Evolutionary conservation across 2,329 filamentous ascomycete species (phyloP), one percentile per base, ranked within the genome.

Genomic region (Zasmidium citrigriseum): DNA sequence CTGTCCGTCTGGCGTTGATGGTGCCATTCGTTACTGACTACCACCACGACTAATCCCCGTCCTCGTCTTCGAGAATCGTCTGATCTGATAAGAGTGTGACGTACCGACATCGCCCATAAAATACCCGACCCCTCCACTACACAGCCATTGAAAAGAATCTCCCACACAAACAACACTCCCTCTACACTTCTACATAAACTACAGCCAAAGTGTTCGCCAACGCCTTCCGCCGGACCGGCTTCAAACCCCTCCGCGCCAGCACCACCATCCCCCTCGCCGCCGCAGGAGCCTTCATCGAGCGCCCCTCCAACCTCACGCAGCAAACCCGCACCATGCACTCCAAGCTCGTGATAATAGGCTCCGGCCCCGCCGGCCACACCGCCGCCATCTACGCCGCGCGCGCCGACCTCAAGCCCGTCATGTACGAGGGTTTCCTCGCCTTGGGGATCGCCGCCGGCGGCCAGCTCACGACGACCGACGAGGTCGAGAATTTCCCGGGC

Each of bases 381-480:
- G 95, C 95, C 62, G 95, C 95, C 76, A 87, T 99, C 75, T 99
- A 99, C 79, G 88, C 97, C 70, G 89, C 93, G 49, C 89, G 95
- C 74, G 95, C 95, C 61, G 93, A 99, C 76, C 80, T 99, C 74
- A 90, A 96, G 78, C 95, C 95, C 63, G 90, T 97, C 63, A 83
- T 99, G 67, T 99, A 98, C 75, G 95, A 99, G 80, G 95, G 95
- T 68, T 96, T 99, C 84, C 87, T 99, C 76, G 95, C 95, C 70
- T 95, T 97, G 73, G 95, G 93, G 72, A 96, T 96, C 70, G 95
- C 95, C 5, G 91, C 95, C 46, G 95, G 95, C 68, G 95, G 95
- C 58, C 95, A 99, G 83, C 84, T 99, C 68, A 99, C 96, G 55
- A 99, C 96, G 23, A 99, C 95, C 55, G 98, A 96, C 71, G 96